phyloP scores from a whole-genome alignment of 2,329 filamentous ascomycete species.

The Epichloe scottii region DNA sequence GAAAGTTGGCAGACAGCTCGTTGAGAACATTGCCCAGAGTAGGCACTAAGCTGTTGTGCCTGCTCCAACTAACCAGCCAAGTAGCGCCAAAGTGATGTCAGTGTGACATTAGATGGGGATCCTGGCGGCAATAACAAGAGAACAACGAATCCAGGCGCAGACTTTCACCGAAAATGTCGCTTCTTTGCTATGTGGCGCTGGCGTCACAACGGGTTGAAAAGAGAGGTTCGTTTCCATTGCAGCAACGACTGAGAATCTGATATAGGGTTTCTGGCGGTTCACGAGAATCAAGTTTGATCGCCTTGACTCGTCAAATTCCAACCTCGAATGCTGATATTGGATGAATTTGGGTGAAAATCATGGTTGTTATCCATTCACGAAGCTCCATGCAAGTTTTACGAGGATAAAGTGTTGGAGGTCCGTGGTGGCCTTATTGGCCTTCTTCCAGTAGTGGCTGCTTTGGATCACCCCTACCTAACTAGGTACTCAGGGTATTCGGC shows the following conservation, averaged over 20 bases:
- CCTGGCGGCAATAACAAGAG: neutral
- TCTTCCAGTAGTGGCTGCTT: neutral
- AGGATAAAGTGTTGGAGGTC: too few relatives aligned
- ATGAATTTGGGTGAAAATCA: too few relatives aligned
- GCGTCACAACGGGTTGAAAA: neutral
- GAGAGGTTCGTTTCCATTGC: neutral
- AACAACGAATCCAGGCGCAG: neutral
- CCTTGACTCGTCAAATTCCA: too few relatives aligned
- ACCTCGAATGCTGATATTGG: too few relatives aligned
- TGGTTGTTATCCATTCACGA: too few relatives aligned
- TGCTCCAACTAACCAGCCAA: neutral
- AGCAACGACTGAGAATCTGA: neutral
- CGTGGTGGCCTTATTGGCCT: too few relatives aligned
- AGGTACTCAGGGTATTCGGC: neutral
- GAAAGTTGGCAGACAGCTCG: too few relatives aligned
- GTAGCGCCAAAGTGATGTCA: neutral
- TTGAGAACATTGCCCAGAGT: neutral
- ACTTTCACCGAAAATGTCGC: neutral
- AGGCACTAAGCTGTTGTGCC: neutral
- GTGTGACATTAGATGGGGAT: neutral
- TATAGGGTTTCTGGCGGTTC: too few relatives aligned
- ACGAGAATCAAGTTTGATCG: too few relatives aligned
- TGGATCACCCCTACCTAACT: neutral
- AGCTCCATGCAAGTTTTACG: too few relatives aligned
- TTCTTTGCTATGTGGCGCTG: neutral